These are phyloP conservation scores for Imleria badia DNA, from an alignment of 768 basidiomycete genomes.

Conservation along the genomic window DNA sequence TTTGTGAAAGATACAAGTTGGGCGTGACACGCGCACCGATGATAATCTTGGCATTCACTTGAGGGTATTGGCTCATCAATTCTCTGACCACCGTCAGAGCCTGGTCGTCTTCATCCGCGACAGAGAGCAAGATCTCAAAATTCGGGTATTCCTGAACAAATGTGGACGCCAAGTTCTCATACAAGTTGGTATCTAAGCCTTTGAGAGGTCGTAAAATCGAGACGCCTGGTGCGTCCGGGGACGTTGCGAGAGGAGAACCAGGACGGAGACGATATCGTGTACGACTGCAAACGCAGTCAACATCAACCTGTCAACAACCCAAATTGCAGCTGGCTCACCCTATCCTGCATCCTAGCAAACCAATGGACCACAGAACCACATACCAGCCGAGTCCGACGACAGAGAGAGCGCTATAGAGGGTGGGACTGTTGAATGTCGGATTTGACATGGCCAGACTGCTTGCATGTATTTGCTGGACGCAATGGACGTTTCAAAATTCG, in stretches of 20 bases:
- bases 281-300: slow-evolving; percentile 48
- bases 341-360: slow-evolving; percentile 62
- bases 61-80: slow-evolving; percentile 75
- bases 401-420: slow-evolving; percentile 25
- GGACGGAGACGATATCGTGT: slow-evolving; percentile 71
- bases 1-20: not conserved
- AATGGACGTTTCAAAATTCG: not conserved
- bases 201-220: slow-evolving; percentile 93
- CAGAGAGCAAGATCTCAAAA: slow-evolving; percentile 88
- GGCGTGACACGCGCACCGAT: slow-evolving; percentile 54
- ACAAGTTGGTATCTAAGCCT: slow-evolving; percentile 93
- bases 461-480: not conserved
- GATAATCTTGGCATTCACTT: slow-evolving; percentile 68
- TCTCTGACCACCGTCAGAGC: slow-evolving; percentile 81
- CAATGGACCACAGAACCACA: slow-evolving; percentile 57
- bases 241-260: slow-evolving; percentile 57
- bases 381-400: slow-evolving; percentile 61
- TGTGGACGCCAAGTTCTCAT: slow-evolving; percentile 92
- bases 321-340: slow-evolving; percentile 54
- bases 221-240: slow-evolving; percentile 73
- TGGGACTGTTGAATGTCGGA: slow-evolving; percentile 1
- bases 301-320: not conserved
- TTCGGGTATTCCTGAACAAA: slow-evolving; percentile 91
- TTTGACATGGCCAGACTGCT: slow-evolving; percentile 13
- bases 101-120: slow-evolving; percentile 87